Evolutionary conservation across 1,139 yeast genomes (phyloP).

Genomic region (Yamadazyma taylorii): DNA sequence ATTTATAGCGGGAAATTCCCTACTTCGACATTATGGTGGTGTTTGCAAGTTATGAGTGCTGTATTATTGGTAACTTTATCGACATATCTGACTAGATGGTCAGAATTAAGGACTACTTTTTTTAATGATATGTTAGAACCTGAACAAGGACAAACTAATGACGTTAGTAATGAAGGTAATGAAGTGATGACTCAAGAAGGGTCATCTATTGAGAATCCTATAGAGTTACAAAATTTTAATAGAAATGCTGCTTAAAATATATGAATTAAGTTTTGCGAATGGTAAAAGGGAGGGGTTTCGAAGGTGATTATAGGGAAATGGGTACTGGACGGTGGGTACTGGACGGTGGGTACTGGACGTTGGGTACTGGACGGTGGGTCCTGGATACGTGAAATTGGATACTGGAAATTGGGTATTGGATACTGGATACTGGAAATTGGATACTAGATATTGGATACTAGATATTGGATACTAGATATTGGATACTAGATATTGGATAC

Average conservation of each 20-base stretch:
- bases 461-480: no score
- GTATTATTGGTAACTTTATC: slow-evolving; percentile 73
- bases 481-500: no score
- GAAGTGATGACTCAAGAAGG: slow-evolving; percentile 6
- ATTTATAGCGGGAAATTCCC: slow-evolving; percentile 68
- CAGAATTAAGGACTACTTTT: slow-evolving; percentile 82
- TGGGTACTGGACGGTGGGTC: no score
- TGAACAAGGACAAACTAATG: neutral
- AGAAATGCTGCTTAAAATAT: neutral
- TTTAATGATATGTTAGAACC: slow-evolving; percentile 74
- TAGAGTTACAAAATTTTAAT: slow-evolving; percentile 11
- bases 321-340: no score
- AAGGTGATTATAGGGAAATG: no score
- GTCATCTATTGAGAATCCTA: slow-evolving; percentile 1
- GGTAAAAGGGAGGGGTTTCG: neutral
- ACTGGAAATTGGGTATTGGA: no score
- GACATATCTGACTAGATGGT: slow-evolving; percentile 86
- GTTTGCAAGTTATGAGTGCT: slow-evolving; percentile 68
- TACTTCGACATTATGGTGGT: slow-evolving; percentile 77
- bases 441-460: no score
- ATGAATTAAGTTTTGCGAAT: neutral
- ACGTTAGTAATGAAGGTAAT: slow-evolving; percentile 24
- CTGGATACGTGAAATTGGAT: no score
- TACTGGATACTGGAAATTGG: no score
- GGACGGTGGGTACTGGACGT: no score